These are phyloP conservation scores for Echinosophora koreensis DNA, from an alignment of 306 rosid species.

Conservation along the genomic window DNA sequence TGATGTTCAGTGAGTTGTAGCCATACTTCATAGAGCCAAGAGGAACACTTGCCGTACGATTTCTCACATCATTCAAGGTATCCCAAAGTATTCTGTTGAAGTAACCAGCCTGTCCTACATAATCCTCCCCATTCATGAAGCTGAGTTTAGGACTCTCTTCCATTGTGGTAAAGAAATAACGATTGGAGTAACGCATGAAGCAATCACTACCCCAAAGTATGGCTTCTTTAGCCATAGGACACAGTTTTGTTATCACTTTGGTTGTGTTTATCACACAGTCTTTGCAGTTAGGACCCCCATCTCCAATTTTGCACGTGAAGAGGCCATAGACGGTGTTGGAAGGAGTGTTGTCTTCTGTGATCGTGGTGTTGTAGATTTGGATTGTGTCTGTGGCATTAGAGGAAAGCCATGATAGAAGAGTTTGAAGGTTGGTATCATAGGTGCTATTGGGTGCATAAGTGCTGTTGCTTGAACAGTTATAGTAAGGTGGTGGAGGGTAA, in stretches of 20 bases:
- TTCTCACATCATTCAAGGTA: conserved; percentile 18
- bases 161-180: conserved; percentile 2
- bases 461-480: conserved; percentile 27
- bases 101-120: neutral
- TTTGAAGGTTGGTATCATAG: conserved; percentile 7
- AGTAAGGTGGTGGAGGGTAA: conserved; percentile 4
- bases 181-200: conserved; percentile 26
- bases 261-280: conserved; percentile 19
- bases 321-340: conserved; percentile 36
- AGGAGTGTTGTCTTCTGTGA: neutral
- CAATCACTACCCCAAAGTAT: neutral
- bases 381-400: conserved; percentile 23
- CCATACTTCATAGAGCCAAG: neutral
- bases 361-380: conserved; percentile 9
- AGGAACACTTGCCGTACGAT: neutral
- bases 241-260: neutral
- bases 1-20: conserved; percentile 25
- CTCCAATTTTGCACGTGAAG: neutral
- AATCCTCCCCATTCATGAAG: conserved; percentile 11
- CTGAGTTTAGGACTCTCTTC: conserved; percentile 12
- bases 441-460: conserved; percentile 26
- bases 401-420: conserved; percentile 35
- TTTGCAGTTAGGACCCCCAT: neutral
- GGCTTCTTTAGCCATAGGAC: conserved; percentile 33
- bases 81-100: conserved; percentile 35